These are phyloP conservation scores for Calycina herbarum DNA, from an alignment of 2,329 filamentous ascomycete genomes.

Conservation along the genomic window DNA sequence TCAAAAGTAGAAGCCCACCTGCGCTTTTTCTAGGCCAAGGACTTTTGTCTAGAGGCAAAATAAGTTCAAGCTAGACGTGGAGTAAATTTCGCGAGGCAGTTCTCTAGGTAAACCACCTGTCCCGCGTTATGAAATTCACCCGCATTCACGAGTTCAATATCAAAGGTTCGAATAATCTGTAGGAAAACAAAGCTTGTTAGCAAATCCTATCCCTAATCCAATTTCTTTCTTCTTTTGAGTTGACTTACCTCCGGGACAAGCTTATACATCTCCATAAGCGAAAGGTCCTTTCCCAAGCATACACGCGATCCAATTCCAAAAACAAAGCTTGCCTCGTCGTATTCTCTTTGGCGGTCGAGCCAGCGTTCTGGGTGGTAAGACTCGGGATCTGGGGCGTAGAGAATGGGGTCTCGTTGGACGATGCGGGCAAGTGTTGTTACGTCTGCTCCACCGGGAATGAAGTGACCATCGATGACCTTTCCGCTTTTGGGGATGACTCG, in stretches of 20 bases:
- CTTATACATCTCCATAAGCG: not conserved
- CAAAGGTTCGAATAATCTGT: not conserved
- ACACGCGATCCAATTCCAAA: not conserved
- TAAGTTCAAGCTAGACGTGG: not conserved
- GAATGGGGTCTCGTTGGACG: slow-evolving; percentile 40
- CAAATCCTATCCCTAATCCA: not conserved
- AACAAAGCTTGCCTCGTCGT: not conserved
- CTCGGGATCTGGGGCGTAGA: slow-evolving; percentile 41
- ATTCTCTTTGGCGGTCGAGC: slow-evolving; percentile 33
- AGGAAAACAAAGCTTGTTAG: not conserved
- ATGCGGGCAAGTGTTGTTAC: slow-evolving; percentile 16
- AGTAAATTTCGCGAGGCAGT: not conserved
- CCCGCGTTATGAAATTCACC: not conserved
- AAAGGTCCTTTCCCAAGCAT: not conserved
- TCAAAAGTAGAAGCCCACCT: not conserved
- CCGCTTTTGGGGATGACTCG: not conserved
- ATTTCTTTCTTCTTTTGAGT: not conserved
- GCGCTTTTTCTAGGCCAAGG: not conserved
- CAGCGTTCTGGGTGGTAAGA: slow-evolving; percentile 44
- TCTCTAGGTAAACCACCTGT: not conserved
- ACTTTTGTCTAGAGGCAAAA: not conserved
- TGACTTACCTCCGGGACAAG: not conserved
- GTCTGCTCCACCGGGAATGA: not conserved
- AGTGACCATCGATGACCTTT: not conserved
- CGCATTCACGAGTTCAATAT: not conserved